phyloP scores from a whole-genome alignment of 2,329 filamentous ascomycete genomes.

The Zymoseptoria brevis region DNA sequence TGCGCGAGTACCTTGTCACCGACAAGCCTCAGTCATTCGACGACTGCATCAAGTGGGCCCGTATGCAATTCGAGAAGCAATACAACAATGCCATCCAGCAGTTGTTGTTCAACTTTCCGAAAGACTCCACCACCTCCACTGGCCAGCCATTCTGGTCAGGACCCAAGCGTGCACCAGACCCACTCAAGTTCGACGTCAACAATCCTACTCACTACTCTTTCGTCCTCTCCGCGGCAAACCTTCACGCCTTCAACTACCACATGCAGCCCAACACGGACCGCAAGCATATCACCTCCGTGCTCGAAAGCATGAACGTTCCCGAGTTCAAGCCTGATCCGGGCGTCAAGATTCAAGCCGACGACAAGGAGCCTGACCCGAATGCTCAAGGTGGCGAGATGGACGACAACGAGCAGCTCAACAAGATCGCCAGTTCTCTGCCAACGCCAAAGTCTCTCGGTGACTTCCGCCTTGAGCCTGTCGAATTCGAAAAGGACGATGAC shows the following conservation, averaged over 20 bases:
- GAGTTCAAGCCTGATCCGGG: conserved; percentile 85
- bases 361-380: conserved; percentile 91
- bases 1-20: conserved; percentile 82
- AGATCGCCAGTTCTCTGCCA: conserved; percentile 65
- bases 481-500: conserved; percentile 98
- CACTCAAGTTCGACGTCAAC: conserved; percentile 77
- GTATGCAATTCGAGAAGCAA: conserved; percentile 87
- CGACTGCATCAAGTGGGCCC: conserved; percentile 93
- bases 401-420: conserved; percentile 67
- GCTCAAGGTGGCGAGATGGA: conserved; percentile 48
- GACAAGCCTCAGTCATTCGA: conserved; percentile 89
- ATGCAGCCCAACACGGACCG: conserved; percentile 65
- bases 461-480: conserved; percentile 83
- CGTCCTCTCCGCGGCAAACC: conserved; percentile 76
- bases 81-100: conserved; percentile 97
- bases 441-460: conserved; percentile 71
- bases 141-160: conserved; percentile 97
- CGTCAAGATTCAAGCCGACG: conserved; percentile 94
- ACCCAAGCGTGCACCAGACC: conserved; percentile 89
- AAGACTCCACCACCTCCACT: conserved; percentile 78
- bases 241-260: conserved; percentile 96
- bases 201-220: conserved; percentile 85
- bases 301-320: conserved; percentile 89
- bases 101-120: conserved; percentile 92
- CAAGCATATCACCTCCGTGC: conserved; percentile 65